A percentile compares a stretch with the other conserved stretches of the same genome.
Evolutionary conservation across 2,329 filamentous ascomycete genomes (phyloP).

Genomic region (Fusarium newnesense): DNA sequence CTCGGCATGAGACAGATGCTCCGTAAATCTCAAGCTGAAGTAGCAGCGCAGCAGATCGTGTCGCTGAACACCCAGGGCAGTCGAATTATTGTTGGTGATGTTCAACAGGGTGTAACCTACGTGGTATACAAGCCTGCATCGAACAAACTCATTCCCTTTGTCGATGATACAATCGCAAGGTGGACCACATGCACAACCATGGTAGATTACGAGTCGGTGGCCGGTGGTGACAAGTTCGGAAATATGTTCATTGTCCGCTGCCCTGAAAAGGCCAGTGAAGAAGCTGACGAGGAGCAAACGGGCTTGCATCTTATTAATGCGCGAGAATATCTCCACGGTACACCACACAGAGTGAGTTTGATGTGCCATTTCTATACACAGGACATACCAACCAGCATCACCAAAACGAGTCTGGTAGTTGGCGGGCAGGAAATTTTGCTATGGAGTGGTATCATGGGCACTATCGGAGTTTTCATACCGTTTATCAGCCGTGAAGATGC

Average conservation of each 20-base stretch:
- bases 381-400: slow-evolving; percentile 90
- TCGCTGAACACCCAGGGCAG: slow-evolving; percentile 90
- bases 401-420: slow-evolving; percentile 89
- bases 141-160: slow-evolving; percentile 93
- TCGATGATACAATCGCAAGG: slow-evolving; percentile 86
- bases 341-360: slow-evolving; percentile 83
- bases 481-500: slow-evolving; percentile 93
- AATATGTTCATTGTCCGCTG: slow-evolving; percentile 94
- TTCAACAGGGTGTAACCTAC: slow-evolving; percentile 90
- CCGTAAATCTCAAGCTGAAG: slow-evolving; percentile 87
- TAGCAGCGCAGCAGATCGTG: slow-evolving; percentile 84
- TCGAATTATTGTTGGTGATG: slow-evolving; percentile 90
- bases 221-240: slow-evolving; percentile 96
- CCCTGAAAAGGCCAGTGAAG: slow-evolving; percentile 84
- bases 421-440: slow-evolving; percentile 91
- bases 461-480: slow-evolving; percentile 90
- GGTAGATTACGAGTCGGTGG: slow-evolving; percentile 97
- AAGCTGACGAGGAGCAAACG: slow-evolving; percentile 91
- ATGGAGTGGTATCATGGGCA: slow-evolving; percentile 95
- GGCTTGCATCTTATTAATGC: slow-evolving; percentile 93
- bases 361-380: slow-evolving; percentile 91
- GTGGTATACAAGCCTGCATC: slow-evolving; percentile 93
- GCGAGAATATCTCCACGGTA: slow-evolving; percentile 87
- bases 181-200: slow-evolving; percentile 93
- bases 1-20: slow-evolving; percentile 92